Evolutionary conservation across 1,284 basidiomycete genomes (phyloP).

Genomic region (Coniophora puteana): DNA sequence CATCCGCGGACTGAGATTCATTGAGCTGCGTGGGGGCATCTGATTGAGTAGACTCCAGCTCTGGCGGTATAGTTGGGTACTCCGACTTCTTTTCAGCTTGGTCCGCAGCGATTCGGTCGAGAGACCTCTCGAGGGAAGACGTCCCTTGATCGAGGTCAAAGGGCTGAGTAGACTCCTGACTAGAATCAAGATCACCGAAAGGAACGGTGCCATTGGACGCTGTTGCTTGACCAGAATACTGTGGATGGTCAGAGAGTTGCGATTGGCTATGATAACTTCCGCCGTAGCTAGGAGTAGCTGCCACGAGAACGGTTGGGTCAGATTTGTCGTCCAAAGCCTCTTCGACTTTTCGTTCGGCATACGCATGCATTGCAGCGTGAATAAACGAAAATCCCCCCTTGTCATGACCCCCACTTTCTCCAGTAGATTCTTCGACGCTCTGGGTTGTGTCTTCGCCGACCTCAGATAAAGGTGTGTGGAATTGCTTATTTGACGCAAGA

Average conservation of each 20-base stretch:
- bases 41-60: slow-evolving; percentile 17
- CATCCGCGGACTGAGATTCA: slow-evolving; percentile 4
- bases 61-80: slow-evolving; percentile 8
- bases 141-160: slow-evolving; percentile 22
- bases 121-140: slow-evolving; percentile 30
- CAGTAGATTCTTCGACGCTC: slow-evolving; percentile 12
- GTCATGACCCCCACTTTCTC: too few species aligned
- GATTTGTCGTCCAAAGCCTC: too few species aligned
- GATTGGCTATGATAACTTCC: too few species aligned
- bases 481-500: slow-evolving; percentile 46
- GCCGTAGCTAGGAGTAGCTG: slow-evolving; percentile 39
- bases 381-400: too few species aligned
- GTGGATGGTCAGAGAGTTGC: not conserved
- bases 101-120: slow-evolving; percentile 22
- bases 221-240: slow-evolving; percentile 12
- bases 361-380: slow-evolving; percentile 22
- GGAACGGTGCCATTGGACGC: too few species aligned
- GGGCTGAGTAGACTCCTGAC: slow-evolving; percentile 14
- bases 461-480: slow-evolving; percentile 55
- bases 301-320: slow-evolving; percentile 42
- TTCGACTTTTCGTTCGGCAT: slow-evolving; percentile 21
- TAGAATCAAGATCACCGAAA: too few species aligned
- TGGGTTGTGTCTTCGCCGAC: slow-evolving; percentile 36
- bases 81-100: too few species aligned
- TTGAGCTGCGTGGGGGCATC: slow-evolving; percentile 21